phyloP scores from a whole-genome alignment of 2,329 filamentous ascomycete species.

The Didymella segeticola region DNA sequence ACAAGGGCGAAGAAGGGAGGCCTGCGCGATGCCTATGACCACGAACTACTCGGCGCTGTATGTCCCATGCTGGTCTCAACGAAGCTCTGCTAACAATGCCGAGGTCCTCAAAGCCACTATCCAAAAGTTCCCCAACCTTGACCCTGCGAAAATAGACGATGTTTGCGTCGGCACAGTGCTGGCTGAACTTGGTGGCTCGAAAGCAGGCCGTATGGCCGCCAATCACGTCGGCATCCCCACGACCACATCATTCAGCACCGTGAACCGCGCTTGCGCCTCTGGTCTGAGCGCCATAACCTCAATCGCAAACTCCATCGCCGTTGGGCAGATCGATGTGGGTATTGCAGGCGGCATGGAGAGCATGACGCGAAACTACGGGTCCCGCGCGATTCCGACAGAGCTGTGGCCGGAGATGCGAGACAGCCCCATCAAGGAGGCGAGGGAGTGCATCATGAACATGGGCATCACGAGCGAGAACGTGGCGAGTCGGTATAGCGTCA shows the following conservation, averaged over 20 bases:
- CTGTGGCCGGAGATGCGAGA: conserved; percentile 77
- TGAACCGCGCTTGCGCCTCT: conserved; percentile 86
- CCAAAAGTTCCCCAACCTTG: conserved; percentile 73
- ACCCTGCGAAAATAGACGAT: conserved; percentile 75
- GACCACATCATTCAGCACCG: conserved; percentile 78
- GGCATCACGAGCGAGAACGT: conserved; percentile 91
- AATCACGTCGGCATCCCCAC: conserved; percentile 81
- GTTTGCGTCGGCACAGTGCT: conserved; percentile 88
- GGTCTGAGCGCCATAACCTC: conserved; percentile 78
- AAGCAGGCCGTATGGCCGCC: conserved; percentile 89
- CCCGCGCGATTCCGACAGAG: conserved; percentile 80
- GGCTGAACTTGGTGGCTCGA: conserved; percentile 86
- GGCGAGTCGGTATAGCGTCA: conserved; percentile 75
- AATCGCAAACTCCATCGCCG: conserved; percentile 77
- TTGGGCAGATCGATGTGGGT: conserved; percentile 73
- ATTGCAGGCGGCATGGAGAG: conserved; percentile 93
- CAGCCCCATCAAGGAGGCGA: conserved; percentile 69
- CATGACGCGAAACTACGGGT: conserved; percentile 92
- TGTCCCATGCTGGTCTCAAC: background rate
- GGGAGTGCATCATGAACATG: conserved; percentile 94
- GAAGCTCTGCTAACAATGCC: conserved; percentile 1
- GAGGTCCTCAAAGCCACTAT: conserved; percentile 71
- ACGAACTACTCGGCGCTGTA: conserved; percentile 78
- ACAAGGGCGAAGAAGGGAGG: conserved; percentile 83
- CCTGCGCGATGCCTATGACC: conserved; percentile 87